Evolutionary conservation across 1,139 yeast species (phyloP), one percentile per base, ranked within the genome.

Genomic region (Lodderomyces parapsilosis): DNA sequence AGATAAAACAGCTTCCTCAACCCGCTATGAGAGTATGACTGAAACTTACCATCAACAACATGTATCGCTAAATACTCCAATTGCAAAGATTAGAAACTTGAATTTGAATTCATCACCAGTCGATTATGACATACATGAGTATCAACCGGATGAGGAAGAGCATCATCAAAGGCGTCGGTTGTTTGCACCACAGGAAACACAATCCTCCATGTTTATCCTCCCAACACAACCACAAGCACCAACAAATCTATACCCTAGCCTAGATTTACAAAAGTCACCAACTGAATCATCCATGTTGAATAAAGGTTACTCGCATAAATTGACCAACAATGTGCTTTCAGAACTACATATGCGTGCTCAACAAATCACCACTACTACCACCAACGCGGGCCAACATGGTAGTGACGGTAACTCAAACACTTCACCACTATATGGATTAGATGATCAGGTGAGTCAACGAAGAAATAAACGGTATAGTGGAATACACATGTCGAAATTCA

Each of bases 241-340:
- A 17, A 18, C 36, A 38, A n/a, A 17, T 8, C n/a, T 54, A 38
- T 55, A 57, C 38, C 62, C 62, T 30, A 50, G 47, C 38, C 34
- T 54, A 18, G 49, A 52, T 38, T 48, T 46, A 39, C 42, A 37
- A 22, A 36, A 43, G 6, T 43, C 46, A 15, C 44, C 48, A 9
- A 45, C 46, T 6, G 42, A 44, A 6, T 36, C 47, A 19, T 53
- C 58, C 35, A 72, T 72, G 77, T 51, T 65, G 13, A 59, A 61
- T 23, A 66, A 62, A 46, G 78, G 78, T 5, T 73, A 70, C 52
- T 68, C 75, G 6, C 64, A 66, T 47, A 65, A 63, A 38, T 54
- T 73, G 36, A 68, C 76, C 42, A 63, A 62, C 45, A 69, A 68
- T 38, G 77, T 73, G 9, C 54, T 73, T 30, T 56, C 58, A n/a